Conservation (phyloP, 129 eudicot genomes). For the Silybum marianum region DNA sequence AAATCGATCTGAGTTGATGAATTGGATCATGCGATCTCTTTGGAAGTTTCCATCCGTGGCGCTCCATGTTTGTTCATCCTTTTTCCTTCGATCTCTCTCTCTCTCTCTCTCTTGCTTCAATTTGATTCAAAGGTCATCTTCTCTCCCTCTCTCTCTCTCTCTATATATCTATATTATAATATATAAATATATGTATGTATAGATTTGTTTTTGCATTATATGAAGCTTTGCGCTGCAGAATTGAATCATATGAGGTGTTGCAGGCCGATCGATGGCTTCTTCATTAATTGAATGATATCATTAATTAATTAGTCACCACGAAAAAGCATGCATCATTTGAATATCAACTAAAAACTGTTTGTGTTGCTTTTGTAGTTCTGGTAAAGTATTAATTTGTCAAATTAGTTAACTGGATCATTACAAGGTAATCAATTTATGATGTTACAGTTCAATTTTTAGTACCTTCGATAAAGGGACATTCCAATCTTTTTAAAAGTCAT, state of each 20-base stretch:
- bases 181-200: not conserved
- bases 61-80: not conserved
- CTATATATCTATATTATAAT: not conserved
- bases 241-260: not conserved
- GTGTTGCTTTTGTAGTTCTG: too few species aligned
- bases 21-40: conserved; percentile 53
- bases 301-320: too few species aligned
- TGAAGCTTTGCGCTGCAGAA: not conserved
- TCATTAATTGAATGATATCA: not conserved
- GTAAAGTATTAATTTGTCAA: too few species aligned
- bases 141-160: not conserved
- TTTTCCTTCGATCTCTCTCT: not conserved
- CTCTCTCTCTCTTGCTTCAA: conserved; percentile 10
- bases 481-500: too few species aligned
- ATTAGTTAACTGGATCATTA: too few species aligned
- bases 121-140: not conserved
- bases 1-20: not conserved
- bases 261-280: not conserved
- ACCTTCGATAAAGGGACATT: too few species aligned
- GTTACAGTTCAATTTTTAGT: too few species aligned
- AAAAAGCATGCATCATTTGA: too few species aligned
- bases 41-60: conserved; percentile 48
- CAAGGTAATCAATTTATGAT: too few species aligned
- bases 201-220: not conserved
- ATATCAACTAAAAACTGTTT: too few species aligned